Evolutionary conservation across 2,329 filamentous ascomycete species (phyloP), one percentile per base, ranked within the genome.

Genomic region (Cytospora schulzeri): DNA sequence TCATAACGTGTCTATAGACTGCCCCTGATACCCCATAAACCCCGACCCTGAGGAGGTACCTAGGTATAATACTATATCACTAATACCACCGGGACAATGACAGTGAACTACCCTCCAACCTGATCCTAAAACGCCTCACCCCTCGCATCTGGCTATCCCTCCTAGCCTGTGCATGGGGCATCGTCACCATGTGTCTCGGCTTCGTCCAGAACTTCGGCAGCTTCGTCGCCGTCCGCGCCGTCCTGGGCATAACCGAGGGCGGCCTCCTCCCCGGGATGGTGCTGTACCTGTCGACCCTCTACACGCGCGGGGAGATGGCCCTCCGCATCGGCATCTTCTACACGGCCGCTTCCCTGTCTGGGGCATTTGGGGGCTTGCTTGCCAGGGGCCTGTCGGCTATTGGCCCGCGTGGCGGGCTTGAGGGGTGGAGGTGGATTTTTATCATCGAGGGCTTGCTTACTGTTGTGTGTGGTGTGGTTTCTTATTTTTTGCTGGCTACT

Each of bases 241-340:
- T 91, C 35, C 77, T 91, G 6, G 88, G 88, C 11, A 69, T 87
- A 4, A 83, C 85, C 0, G 88, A 91, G 73, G 88, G 86, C 48
- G 88, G 88, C 0, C 74, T 91, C 41, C 75, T 90, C 2, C 88
- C 88, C 0, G 88, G 88, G 55, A 90, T 91, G 80, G 81, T 89
- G 1, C 76, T 91, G 1, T 91, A 91, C 70, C 79, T 91, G 15
- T 88, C 86, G 0, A 79, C 81, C 8, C 82, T 90, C 67, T 88
- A 90, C 69, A 83, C 80, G 22, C 78, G 86, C 24, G 78, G 81
- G 1, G 86, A 89, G 68, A 77, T 89, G 67, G 85, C 86, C 0
- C 73, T 89, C 45, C 79, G 88, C 5, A 88, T 91, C 57, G 88
- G 87, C 33, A 76, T 90, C 7, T 90, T 91, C 70, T 91, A 89